Evolutionary conservation across 441 rosid genomes (phyloP).

Genomic region (Raphanus hybrid): DNA sequence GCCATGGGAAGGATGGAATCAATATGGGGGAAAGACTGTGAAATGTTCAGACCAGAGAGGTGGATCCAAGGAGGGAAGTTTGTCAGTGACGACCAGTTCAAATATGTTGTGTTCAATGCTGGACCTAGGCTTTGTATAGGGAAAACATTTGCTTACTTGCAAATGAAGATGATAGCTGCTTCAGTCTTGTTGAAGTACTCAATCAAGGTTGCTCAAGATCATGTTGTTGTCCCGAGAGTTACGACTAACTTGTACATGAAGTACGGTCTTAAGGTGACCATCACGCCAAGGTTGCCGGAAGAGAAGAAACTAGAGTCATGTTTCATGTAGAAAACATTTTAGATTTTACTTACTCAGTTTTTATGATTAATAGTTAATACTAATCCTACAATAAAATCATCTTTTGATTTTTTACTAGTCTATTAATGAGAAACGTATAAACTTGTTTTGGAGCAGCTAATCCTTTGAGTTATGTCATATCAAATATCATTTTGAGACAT

Average conservation of each 20-base stretch:
- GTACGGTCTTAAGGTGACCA: constrained; percentile 63
- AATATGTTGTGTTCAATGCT: constrained; percentile 73
- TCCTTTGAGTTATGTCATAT: too few species aligned
- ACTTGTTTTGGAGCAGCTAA: not conserved
- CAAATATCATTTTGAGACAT: not conserved
- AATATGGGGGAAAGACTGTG: constrained; percentile 75
- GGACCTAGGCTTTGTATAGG: constrained; percentile 78
- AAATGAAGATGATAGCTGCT: constrained; percentile 85
- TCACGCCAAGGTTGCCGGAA: constrained; percentile 46
- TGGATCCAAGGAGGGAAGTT: constrained; percentile 66
- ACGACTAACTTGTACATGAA: constrained; percentile 79
- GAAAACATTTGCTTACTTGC: constrained; percentile 71
- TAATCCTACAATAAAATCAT: not conserved
- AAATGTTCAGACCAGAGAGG: constrained; percentile 74
- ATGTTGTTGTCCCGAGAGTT: constrained; percentile 59
- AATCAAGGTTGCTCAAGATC: constrained; percentile 54
- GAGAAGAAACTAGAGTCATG: constrained; percentile 17
- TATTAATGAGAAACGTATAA: not conserved
- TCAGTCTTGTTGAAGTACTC: constrained; percentile 63
- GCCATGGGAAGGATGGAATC: constrained; percentile 72
- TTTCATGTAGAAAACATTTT: not conserved
- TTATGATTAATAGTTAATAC: not conserved
- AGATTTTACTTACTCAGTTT: too few species aligned
- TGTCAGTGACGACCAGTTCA: constrained; percentile 64
- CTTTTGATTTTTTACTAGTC: not conserved